These are phyloP conservation scores for Chlorella variabilis DNA, from an alignment of 163 green algal species.

Conservation along the genomic window DNA sequence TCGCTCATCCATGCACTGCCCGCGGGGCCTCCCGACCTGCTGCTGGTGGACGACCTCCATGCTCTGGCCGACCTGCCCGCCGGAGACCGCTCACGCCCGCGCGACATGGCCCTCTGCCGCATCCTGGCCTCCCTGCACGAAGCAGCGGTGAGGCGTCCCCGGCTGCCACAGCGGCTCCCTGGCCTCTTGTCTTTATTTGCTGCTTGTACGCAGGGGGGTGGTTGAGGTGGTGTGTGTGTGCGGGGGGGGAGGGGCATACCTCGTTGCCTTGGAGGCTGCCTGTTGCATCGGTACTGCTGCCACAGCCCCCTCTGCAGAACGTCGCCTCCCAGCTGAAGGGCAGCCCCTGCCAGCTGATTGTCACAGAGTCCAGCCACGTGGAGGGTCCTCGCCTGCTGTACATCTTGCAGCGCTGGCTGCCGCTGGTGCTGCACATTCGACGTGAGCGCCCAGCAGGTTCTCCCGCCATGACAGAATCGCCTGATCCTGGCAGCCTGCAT, in stretches of 20 bases:
- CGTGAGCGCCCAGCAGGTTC: conserved; percentile 14
- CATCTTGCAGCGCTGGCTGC: conserved; percentile 41
- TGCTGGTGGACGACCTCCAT: conserved; percentile 46
- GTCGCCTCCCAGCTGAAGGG: background rate
- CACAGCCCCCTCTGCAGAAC: background rate
- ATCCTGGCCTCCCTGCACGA: conserved; percentile 33
- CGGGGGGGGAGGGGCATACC: too few relatives aligned
- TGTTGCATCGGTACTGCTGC: too few relatives aligned
- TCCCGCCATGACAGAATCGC: too few relatives aligned
- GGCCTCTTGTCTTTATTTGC: too few relatives aligned
- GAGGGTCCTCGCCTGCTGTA: conserved; percentile 32
- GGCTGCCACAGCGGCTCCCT: too few relatives aligned
- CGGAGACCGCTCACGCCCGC: conserved; percentile 2
- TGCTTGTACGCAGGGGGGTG: too few relatives aligned
- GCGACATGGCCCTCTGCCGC: conserved; percentile 37
- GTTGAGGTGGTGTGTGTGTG: too few relatives aligned
- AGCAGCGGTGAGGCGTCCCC: conserved; percentile 4
- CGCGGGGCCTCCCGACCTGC: background rate
- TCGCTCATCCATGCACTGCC: conserved; percentile 27
- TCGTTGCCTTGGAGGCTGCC: too few relatives aligned
- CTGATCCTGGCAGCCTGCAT: too few relatives aligned
- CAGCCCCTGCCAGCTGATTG: conserved; percentile 22
- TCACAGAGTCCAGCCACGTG: background rate
- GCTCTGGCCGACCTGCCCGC: conserved; percentile 10
- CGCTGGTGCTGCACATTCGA: conserved; percentile 30